Base-by-base conservation (phyloP, 139 green algal species). In the Chlamydomonas schloesseri region DNA sequence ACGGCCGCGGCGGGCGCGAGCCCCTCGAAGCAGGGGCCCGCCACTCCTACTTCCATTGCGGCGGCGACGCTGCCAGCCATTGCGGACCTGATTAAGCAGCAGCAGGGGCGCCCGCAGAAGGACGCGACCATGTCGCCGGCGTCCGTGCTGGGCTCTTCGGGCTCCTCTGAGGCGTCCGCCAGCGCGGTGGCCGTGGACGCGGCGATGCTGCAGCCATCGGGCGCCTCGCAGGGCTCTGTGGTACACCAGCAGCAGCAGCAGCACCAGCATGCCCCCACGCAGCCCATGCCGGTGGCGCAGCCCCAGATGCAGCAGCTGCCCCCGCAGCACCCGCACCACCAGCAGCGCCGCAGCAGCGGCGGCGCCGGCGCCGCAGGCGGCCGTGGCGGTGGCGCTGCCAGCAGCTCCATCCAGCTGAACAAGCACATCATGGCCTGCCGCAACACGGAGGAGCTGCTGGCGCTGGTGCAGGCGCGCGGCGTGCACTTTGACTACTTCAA, bases 401-500 rank as follows among this genome's bases (percentile, higher is more conserved):
- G 31, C 65, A 36, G 2, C 73, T 88, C 83, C 28, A 81, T 92
- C 62, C 71, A 73, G 58, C 58, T 92, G 0, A 92, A 92, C 82
- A 90, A 90, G 82, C 81, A 87, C 34, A 92, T 92, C 76, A 90
- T 89, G 86, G 80, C 81, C 42, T 83, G 81, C 33, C 47, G 71
- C 72, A 90, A 26, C 70, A 71, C 64, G 18, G 36, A 57, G 17
- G 82, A 93, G 34, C 89, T 97, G n/a, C 71, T 95, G 24, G 76
- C 72, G 31, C 71, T 96, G 3, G 87, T 95, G 55, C 87, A 90
- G 8, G 84, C 89, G 42, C 71, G 91, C 53, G 83, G 78, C 24
- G 28, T 70, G 18, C 62, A 90, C 0, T 94, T 96, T 67, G 92
- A 94, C 83, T 86, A 88, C 58, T 94, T 97, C 88, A 98, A 97